phyloP scores from a whole-genome alignment of 2,329 filamentous ascomycete genomes.

The Botrytis byssoidea region DNA sequence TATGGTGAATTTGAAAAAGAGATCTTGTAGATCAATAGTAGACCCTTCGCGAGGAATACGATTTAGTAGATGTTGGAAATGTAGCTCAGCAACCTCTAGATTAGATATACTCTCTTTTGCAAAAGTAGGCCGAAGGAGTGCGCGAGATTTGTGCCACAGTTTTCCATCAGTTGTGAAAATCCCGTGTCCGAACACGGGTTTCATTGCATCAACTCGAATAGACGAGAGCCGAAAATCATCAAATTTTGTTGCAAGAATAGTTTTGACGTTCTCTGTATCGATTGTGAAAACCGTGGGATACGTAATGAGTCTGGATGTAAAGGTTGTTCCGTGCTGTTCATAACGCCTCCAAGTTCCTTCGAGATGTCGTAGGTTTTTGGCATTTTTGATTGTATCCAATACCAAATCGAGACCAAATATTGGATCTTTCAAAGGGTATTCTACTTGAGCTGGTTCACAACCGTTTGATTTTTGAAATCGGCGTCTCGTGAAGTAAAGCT shows the following conservation, averaged over 20 bases:
- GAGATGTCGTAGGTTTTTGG: slow-evolving; percentile 34
- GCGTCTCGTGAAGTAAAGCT: slow-evolving; percentile 7
- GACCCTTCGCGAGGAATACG: slow-evolving; percentile 20
- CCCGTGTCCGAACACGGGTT: slow-evolving; percentile 22
- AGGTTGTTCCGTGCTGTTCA: slow-evolving; percentile 10
- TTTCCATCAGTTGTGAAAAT: slow-evolving; percentile 24
- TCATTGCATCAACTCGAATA: slow-evolving; percentile 5
- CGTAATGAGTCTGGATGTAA: background rate
- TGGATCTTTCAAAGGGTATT: slow-evolving; percentile 51
- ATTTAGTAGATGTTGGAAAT: slow-evolving; percentile 39
- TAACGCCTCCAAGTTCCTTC: slow-evolving; percentile 5
- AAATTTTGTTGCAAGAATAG: slow-evolving; percentile 52
- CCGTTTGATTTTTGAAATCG: slow-evolving; percentile 39
- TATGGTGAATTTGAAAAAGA: slow-evolving; percentile 52
- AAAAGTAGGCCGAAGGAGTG: slow-evolving; percentile 53
- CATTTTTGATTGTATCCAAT: slow-evolving; percentile 41
- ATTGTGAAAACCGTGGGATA: slow-evolving; percentile 46
- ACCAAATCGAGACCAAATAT: slow-evolving; percentile 52
- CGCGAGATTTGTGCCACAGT: slow-evolving; percentile 25
- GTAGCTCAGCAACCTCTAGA: slow-evolving; percentile 64
- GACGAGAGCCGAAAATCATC: slow-evolving; percentile 50
- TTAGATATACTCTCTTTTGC: slow-evolving; percentile 57
- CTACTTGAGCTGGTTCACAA: slow-evolving; percentile 44
- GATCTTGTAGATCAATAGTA: slow-evolving; percentile 55
- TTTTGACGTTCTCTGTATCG: slow-evolving; percentile 55